These are phyloP conservation scores for Trichoderma atrobrunneum DNA, from an alignment of 2,329 filamentous ascomycete genomes.

Conservation along the genomic window DNA sequence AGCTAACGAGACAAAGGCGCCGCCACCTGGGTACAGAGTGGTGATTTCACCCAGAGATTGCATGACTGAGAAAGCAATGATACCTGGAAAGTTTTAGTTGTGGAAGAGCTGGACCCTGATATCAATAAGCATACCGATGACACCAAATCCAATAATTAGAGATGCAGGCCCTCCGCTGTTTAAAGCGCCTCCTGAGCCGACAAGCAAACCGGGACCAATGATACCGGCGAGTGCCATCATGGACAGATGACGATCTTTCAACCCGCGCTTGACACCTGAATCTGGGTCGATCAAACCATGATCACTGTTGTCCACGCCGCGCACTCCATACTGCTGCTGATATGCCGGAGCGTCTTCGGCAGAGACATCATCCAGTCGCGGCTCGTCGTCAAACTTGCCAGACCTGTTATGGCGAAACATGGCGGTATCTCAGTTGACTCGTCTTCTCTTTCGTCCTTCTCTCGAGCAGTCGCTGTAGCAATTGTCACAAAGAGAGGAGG, in stretches of 20 bases:
- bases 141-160: conserved; percentile 68
- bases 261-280: conserved; percentile 64
- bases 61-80: conserved; percentile 67
- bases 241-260: conserved; percentile 65
- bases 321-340: conserved; percentile 20
- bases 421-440: neutral
- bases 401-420: conserved; percentile 13
- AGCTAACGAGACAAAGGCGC: conserved; percentile 67
- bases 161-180: conserved; percentile 67
- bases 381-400: conserved; percentile 17
- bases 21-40: conserved; percentile 68
- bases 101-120: neutral
- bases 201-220: conserved; percentile 68
- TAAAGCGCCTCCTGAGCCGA: conserved; percentile 69
- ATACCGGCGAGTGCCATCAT: conserved; percentile 64
- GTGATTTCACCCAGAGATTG: conserved; percentile 73
- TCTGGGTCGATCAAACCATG: conserved; percentile 54
- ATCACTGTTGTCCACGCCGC: conserved; percentile 29
- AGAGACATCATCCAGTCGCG: conserved; percentile 20
- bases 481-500: neutral
- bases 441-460: neutral
- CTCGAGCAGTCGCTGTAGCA: neutral
- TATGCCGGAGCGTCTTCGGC: conserved; percentile 20
- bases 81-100: conserved; percentile 31
- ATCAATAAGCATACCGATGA: conserved; percentile 52